These are phyloP conservation scores for Diaporthe vaccinii DNA, from an alignment of 2,329 filamentous ascomycete species.

Conservation along the genomic window DNA sequence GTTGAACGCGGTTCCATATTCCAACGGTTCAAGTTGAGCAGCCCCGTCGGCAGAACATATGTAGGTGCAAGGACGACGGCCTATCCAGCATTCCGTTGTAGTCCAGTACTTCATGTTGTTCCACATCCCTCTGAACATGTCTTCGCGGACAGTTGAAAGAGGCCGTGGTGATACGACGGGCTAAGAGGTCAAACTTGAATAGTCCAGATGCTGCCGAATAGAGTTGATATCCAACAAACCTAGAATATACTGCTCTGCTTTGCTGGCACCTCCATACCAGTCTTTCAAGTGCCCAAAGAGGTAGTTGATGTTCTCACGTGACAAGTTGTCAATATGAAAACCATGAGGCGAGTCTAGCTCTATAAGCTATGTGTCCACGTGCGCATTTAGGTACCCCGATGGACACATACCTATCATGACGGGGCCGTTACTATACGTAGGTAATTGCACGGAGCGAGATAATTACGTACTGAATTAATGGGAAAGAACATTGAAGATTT, in stretches of 20 bases:
- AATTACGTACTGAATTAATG: neutral
- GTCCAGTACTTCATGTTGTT: neutral
- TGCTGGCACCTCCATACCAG: neutral
- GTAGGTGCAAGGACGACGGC: neutral
- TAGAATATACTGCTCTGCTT: neutral
- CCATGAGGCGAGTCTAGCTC: neutral
- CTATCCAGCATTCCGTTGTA: neutral
- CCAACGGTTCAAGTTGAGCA: too few relatives aligned
- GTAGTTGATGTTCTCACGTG: neutral
- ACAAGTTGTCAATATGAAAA: accelerated
- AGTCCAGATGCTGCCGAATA: neutral
- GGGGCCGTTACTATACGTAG: neutral
- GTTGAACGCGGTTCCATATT: neutral
- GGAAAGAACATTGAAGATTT: neutral
- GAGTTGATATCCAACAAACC: neutral
- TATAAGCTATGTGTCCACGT: neutral
- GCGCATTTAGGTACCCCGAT: neutral
- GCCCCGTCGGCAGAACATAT: too few relatives aligned
- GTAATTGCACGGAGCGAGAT: neutral
- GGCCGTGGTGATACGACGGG: neutral
- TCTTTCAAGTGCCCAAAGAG: neutral
- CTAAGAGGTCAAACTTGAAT: neutral
- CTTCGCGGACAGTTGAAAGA: neutral
- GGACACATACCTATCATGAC: neutral
- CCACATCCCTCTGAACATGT: neutral